Evolutionary conservation across 192 early-diverging fungal species (phyloP), one percentile per base, ranked within the genome.

Genomic region (Gryganskiella cystojenkinii): DNA sequence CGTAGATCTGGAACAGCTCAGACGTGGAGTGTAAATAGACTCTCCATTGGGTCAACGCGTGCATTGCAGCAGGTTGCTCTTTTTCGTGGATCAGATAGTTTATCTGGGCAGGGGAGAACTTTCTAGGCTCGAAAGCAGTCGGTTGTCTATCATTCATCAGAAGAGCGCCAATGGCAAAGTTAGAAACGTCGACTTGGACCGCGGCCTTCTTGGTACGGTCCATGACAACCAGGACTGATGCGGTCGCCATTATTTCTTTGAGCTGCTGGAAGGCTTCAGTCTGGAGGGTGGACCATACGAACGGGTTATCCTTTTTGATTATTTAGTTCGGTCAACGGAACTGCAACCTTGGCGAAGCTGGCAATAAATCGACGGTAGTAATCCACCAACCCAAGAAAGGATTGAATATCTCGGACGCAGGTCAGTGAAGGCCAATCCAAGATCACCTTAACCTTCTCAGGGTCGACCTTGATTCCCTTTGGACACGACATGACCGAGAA

Each of bases 371-470:
- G 52, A 3, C 67, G 35, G 56, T 81, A 84, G 31, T 68, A 84
- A n/a, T 73, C 80, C 3, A 70, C 61, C 1, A 70, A n/a, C 0
- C 84, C 84, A 3, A 82, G 52, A 35, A 86, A 82, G 0, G 63
- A 62, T 2, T 63, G n/a, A 2, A 81, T 20, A 14, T 79, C 56
- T 1, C 42, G 24, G 0, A 25, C 42, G 30, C 52, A 65, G 0
- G 6, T 42, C 6, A 63, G 62, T 4, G 47, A 8, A 22, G 62
- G 50, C 69, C 66, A 67, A 19, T 66, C 55, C 9, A 60, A 17
- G 5, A 75, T 45, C 19, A 49, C 53, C 11, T 67, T n/a, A n/a
- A n/a, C n/a, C n/a, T n/a, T n/a, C n/a, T n/a, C n/a, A n/a, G n/a
- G n/a, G n/a, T n/a, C n/a, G n/a, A n/a, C n/a, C n/a, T n/a, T n/a